Percentiles rank a stretch among this genome's conserved stretches.
Conservation (phyloP, 108 stramenopile genomes). For the Pseudonitzschia pungens region DNA sequence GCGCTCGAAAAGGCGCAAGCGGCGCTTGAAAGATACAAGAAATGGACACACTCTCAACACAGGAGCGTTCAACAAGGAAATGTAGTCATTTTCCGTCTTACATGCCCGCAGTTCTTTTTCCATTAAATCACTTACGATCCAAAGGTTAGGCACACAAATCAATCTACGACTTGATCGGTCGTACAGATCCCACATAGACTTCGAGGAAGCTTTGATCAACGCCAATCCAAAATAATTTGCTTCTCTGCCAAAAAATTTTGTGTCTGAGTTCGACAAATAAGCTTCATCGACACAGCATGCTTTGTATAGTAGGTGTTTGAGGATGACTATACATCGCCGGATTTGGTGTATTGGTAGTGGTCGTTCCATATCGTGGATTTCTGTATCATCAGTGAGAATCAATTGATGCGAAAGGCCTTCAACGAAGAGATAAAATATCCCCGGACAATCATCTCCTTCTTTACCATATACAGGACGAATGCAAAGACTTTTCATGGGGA, state of each 20-base stretch:
- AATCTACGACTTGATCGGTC: slow-evolving; percentile 80
- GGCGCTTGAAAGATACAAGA: slow-evolving; percentile 84
- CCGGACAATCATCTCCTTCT: slow-evolving; percentile 42
- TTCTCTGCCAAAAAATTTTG: background rate
- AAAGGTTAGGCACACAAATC: slow-evolving; percentile 77
- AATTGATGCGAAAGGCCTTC: slow-evolving; percentile 67
- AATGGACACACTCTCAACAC: slow-evolving; percentile 82
- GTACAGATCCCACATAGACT: slow-evolving; percentile 76
- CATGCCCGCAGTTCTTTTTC: slow-evolving; percentile 66
- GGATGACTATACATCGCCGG: slow-evolving; percentile 65
- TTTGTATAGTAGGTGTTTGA: slow-evolving; percentile 77
- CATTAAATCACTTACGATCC: slow-evolving; percentile 76
- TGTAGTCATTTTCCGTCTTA: slow-evolving; percentile 65
- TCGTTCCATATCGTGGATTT: slow-evolving; percentile 80
- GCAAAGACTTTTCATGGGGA: slow-evolving; percentile 12
- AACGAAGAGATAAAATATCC: slow-evolving; percentile 67
- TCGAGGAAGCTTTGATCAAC: slow-evolving; percentile 57
- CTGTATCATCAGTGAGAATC: slow-evolving; percentile 87
- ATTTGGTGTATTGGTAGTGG: slow-evolving; percentile 83
- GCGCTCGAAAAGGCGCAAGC: slow-evolving; percentile 82
- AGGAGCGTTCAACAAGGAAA: slow-evolving; percentile 51
- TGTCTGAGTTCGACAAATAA: background rate
- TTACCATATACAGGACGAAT: slow-evolving; percentile 18
- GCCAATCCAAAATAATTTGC: slow-evolving; percentile 75
- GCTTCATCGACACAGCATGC: slow-evolving; percentile 70